Evolutionary conservation across 305 asterid species (phyloP).

Genomic region (Fraxinus latifolia): DNA sequence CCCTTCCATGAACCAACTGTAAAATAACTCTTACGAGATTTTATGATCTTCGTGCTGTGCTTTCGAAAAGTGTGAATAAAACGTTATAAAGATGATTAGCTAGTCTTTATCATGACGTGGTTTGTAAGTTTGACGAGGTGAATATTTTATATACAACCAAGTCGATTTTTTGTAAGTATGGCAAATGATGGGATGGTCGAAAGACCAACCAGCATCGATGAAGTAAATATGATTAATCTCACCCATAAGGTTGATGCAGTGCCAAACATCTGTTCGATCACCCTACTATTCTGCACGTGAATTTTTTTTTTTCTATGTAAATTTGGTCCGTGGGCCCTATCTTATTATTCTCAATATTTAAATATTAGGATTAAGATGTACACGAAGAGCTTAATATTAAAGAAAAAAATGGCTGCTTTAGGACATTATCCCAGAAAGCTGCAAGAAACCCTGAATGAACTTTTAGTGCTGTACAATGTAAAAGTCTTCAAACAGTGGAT

Average conservation of each 20-base stretch:
- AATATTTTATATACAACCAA: no score
- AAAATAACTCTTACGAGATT: not conserved
- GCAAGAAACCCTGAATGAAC: not conserved
- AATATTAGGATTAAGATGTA: not conserved
- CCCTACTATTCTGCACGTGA: conserved; percentile 7
- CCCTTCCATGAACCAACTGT: conserved; percentile 13
- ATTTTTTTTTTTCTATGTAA: not conserved
- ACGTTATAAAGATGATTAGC: not conserved
- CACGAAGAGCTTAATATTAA: not conserved
- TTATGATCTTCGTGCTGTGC: not conserved
- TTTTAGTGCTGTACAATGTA: not conserved
- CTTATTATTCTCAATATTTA: not conserved
- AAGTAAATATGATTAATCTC: not conserved
- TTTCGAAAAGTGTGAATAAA: not conserved
- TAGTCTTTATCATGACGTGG: not conserved
- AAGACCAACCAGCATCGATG: not conserved
- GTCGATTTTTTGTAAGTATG: not conserved
- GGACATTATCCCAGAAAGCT: not conserved
- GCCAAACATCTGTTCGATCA: not conserved
- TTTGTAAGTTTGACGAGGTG: no score
- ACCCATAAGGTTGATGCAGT: not conserved
- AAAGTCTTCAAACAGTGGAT: not conserved
- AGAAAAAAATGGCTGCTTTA: not conserved
- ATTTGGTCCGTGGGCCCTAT: not conserved
- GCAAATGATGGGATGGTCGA: not conserved